A percentile compares a stretch with the other conserved stretches of the same genome.
Evolutionary conservation across 2,329 filamentous ascomycete species (phyloP).

Genomic region (Colletotrichum caudatum): DNA sequence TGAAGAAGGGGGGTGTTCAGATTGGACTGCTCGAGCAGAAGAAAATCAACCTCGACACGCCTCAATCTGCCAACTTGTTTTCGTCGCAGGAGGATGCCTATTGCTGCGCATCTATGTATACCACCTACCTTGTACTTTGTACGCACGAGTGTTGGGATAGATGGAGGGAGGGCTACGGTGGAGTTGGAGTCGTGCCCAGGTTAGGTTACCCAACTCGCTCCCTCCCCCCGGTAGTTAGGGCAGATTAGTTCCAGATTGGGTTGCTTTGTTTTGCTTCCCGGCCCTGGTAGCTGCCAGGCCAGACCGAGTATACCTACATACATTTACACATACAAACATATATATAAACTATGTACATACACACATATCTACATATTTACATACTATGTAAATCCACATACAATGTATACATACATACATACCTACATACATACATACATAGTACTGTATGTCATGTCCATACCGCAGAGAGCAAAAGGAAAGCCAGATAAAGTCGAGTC

Average conservation of each 20-base stretch:
- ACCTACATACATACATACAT: no score
- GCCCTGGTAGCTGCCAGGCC: neutral
- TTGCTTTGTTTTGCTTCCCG: neutral
- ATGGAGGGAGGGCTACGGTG: neutral
- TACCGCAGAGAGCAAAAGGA: no score
- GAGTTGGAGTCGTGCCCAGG: neutral
- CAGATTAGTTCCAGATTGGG: constrained; percentile 10
- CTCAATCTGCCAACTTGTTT: neutral
- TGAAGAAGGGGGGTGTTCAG: neutral
- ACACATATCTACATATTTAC: no score
- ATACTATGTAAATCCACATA: no score
- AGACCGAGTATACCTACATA: no score
- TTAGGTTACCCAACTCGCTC: neutral
- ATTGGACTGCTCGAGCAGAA: neutral
- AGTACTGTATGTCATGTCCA: no score
- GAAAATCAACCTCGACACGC: neutral
- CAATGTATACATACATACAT: no score
- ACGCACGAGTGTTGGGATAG: neutral
- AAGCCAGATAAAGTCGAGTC: neutral
- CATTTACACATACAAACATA: no score
- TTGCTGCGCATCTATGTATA: no score
- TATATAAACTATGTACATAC: no score
- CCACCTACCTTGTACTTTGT: no score
- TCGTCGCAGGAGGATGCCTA: neutral
- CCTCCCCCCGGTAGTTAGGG: neutral